These are phyloP conservation scores for Lumnitzera racemosa DNA, from an alignment of 345 rosid species.

Conservation along the genomic window DNA sequence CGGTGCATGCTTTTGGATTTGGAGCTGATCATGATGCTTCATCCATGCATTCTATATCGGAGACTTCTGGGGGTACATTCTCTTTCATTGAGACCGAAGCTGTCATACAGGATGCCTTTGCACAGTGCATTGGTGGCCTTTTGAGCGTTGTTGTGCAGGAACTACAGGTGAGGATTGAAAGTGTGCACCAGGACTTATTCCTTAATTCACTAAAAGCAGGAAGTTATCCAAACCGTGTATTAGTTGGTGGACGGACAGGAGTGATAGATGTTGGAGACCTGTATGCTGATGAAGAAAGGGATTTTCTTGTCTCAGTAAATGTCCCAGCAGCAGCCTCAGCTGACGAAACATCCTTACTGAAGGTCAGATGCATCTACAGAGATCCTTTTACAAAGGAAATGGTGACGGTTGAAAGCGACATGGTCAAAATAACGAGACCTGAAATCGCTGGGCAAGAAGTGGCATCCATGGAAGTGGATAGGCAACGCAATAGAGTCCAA, in stretches of 20 bases:
- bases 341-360: conserved; percentile 46
- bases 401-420: conserved; percentile 42
- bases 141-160: conserved; percentile 91
- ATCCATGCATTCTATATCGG: conserved; percentile 85
- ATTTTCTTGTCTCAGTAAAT: conserved; percentile 69
- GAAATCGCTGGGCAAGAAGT: conserved; percentile 35
- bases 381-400: conserved; percentile 73
- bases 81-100: conserved; percentile 89
- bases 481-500: conserved; percentile 82
- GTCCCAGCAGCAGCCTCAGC: conserved; percentile 48
- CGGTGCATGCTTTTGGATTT: conserved; percentile 90
- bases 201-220: conserved; percentile 69
- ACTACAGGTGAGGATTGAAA: conserved; percentile 58
- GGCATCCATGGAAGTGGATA: conserved; percentile 79
- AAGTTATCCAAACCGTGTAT: conserved; percentile 53
- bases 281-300: conserved; percentile 93
- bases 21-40: conserved; percentile 94
- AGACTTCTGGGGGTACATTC: conserved; percentile 88
- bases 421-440: conserved; percentile 53
- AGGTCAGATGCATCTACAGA: conserved; percentile 65
- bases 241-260: conserved; percentile 40
- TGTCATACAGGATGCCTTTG: conserved; percentile 93
- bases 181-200: conserved; percentile 35
- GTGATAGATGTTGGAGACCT: conserved; percentile 74
- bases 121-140: conserved; percentile 97